Percentiles rank a stretch among this genome's conserved stretches.
These are phyloP conservation scores for Allium sativum DNA, from an alignment of 106 monocot genomes.

Conservation along the genomic window DNA sequence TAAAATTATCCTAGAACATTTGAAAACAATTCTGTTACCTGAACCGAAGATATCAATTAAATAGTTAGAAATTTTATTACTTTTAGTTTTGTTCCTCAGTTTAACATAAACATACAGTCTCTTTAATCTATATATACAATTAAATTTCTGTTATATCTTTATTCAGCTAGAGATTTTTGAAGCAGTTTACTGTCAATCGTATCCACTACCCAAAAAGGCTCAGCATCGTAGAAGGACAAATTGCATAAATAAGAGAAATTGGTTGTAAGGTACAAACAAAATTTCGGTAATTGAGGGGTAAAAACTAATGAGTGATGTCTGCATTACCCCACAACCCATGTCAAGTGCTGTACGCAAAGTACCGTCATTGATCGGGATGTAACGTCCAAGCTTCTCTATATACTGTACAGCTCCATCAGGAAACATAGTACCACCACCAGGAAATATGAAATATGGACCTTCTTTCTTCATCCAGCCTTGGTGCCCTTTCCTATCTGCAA, in stretches of 20 bases:
- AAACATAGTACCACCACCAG: constrained; percentile 98
- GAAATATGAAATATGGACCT: constrained; percentile 83
- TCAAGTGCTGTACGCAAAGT: constrained; percentile 75
- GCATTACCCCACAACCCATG: constrained; percentile 95
- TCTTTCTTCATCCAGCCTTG: constrained; percentile 97
- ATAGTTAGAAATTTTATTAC: too few relatives aligned
- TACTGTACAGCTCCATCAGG: constrained; percentile 91
- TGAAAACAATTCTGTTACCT: too few relatives aligned
- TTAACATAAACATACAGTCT: too few relatives aligned
- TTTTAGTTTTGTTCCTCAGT: too few relatives aligned
- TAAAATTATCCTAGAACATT: too few relatives aligned
- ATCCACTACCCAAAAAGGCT: too few relatives aligned
- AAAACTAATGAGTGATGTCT: not conserved
- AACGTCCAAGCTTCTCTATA: constrained; percentile 71
- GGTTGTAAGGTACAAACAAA: not conserved
- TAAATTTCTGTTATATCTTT: too few relatives aligned
- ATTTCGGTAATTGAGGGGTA: not conserved
- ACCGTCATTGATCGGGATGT: constrained; percentile 65
- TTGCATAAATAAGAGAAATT: not conserved
- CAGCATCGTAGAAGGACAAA: too few relatives aligned
- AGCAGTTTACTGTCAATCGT: too few relatives aligned
- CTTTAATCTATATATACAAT: too few relatives aligned
- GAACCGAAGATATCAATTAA: too few relatives aligned
- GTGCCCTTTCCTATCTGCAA: constrained; percentile 97
- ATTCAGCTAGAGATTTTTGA: too few relatives aligned